A percentile compares a stretch with the other conserved stretches of the same genome.
Conservation (phyloP, 2,329 filamentous ascomycete genomes). For the Monosporascus ibericus region DNA sequence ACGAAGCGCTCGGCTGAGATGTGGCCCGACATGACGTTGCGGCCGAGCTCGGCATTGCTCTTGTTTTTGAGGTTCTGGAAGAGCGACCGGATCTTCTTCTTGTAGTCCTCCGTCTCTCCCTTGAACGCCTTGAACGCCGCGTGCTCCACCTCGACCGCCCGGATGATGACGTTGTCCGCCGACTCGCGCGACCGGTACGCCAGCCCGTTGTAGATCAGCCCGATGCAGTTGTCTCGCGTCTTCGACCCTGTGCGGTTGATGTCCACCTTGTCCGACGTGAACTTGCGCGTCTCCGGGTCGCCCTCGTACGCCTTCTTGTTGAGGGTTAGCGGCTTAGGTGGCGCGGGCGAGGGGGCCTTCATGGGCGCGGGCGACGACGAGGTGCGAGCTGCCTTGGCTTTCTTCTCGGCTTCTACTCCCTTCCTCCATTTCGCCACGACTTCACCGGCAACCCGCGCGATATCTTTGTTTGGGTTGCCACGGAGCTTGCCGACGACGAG, state of each 20-base stretch:
- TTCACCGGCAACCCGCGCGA: conserved; percentile 69
- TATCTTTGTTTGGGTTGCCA: conserved; percentile 72
- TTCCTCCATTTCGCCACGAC: conserved; percentile 86
- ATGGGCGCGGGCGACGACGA: conserved; percentile 44
- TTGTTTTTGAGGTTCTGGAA: conserved; percentile 95
- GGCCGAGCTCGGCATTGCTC: conserved; percentile 72
- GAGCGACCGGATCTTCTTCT: conserved; percentile 82
- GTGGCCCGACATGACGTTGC: conserved; percentile 67
- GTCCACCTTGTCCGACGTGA: conserved; percentile 75
- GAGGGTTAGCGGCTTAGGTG: conserved; percentile 45
- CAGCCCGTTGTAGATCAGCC: conserved; percentile 89
- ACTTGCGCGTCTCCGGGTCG: conserved; percentile 73
- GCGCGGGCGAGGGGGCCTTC: conserved; percentile 28
- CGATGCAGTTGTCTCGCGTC: conserved; percentile 78
- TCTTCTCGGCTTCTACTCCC: conserved; percentile 62
- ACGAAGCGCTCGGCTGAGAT: conserved; percentile 72
- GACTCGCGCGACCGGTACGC: conserved; percentile 65
- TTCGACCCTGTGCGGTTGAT: conserved; percentile 67
- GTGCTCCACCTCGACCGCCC: conserved; percentile 74
- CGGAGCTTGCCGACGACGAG: conserved; percentile 79
- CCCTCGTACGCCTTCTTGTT: conserved; percentile 48
- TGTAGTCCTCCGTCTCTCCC: conserved; percentile 70
- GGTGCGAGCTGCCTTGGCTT: conserved; percentile 42
- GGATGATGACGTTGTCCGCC: conserved; percentile 63
- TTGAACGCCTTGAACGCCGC: conserved; percentile 67